Conservation (phyloP, 2,329 filamentous ascomycete species). For the Exutisphaerella laricina region DNA sequence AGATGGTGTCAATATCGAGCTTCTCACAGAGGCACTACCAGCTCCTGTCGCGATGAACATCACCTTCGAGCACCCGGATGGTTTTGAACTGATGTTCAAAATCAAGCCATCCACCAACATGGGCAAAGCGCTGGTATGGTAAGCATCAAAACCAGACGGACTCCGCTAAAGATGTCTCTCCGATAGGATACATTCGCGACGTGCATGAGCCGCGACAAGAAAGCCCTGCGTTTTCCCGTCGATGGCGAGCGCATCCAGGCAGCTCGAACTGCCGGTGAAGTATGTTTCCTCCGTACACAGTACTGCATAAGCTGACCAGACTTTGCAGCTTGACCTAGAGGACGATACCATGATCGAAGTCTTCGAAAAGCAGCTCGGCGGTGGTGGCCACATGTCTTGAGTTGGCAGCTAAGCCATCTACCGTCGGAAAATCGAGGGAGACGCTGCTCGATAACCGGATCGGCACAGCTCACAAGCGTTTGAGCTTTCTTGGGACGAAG, state of each 20-base stretch:
- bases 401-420: too few relatives aligned
- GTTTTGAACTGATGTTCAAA: not conserved
- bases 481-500: too few relatives aligned
- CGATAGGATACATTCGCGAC: not conserved
- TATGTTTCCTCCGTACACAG: not conserved
- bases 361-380: slow-evolving; percentile 1
- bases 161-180: not conserved
- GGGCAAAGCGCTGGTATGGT: not conserved
- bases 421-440: too few relatives aligned
- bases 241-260: not conserved
- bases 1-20: not conserved
- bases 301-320: not conserved
- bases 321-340: not conserved
- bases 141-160: not conserved
- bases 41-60: not conserved
- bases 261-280: not conserved
- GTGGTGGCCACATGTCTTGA: not conserved
- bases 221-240: not conserved
- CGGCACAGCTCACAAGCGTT: too few relatives aligned
- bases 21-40: not conserved
- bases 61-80: not conserved
- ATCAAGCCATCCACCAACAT: not conserved
- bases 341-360: not conserved
- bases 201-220: not conserved
- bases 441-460: too few relatives aligned